phyloP scores from a whole-genome alignment of 1,284 basidiomycete genomes.

The Tylopilus sp. region DNA sequence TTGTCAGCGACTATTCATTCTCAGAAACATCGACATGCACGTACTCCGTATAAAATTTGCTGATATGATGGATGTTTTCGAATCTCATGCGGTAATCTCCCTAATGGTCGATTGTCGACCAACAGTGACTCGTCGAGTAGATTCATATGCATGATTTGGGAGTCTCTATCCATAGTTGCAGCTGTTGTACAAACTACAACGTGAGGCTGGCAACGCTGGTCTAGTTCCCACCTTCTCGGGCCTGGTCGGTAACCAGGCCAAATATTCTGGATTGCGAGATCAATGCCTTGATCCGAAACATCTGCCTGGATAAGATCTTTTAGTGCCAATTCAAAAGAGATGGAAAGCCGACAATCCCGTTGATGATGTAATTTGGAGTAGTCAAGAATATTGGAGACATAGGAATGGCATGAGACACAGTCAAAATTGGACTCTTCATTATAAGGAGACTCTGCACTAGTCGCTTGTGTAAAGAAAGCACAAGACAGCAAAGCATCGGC shows the following conservation, averaged over 20 bases:
- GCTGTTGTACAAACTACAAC: background rate
- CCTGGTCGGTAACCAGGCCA: constrained; percentile 42
- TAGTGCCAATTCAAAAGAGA: constrained; percentile 37
- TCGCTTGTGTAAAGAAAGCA: constrained; percentile 37
- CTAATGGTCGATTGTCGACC: constrained; percentile 47
- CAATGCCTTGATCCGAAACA: constrained; percentile 34
- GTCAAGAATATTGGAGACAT: background rate
- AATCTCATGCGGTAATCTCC: constrained; percentile 48
- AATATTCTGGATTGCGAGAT: constrained; percentile 46
- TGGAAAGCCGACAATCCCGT: constrained; percentile 43
- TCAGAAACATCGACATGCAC: background rate
- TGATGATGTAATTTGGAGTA: constrained; percentile 27
- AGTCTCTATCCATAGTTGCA: background rate
- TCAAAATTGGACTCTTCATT: too few relatives aligned
- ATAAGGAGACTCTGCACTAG: too few relatives aligned
- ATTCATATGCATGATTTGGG: background rate
- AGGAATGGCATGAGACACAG: background rate
- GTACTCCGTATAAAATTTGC: constrained; percentile 44
- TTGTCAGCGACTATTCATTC: background rate
- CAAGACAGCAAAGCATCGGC: constrained; percentile 48
- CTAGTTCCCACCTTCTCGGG: background rate
- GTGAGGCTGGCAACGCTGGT: too few relatives aligned
- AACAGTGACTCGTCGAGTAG: background rate
- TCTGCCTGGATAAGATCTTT: constrained; percentile 12
- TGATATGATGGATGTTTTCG: constrained; percentile 38